Percentiles rank a stretch among this genome's conserved stretches.
Conservation (phyloP, 2,329 filamentous ascomycete species). For the Arthrobotrys sinensis region DNA sequence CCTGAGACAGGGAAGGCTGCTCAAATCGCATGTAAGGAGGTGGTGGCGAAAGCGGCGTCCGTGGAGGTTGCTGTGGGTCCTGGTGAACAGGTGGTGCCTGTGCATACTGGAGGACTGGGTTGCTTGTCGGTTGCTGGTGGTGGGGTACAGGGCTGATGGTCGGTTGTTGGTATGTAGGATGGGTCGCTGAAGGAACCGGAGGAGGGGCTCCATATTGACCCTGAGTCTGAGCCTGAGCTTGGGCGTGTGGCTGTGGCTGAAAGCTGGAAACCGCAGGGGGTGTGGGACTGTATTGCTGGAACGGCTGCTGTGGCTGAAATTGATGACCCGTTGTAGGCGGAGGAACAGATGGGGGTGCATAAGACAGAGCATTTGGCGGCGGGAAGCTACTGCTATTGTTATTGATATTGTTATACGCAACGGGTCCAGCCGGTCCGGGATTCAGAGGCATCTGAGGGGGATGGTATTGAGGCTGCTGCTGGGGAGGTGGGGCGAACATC, state of each 20-base stretch:
- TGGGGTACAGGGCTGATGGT: neutral
- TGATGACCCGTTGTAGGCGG: too few species aligned
- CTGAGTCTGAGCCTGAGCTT: neutral
- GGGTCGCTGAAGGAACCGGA: constrained; percentile 24
- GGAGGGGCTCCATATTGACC: constrained; percentile 20
- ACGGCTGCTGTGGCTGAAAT: neutral
- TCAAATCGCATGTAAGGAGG: constrained; percentile 33
- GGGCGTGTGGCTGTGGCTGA: constrained; percentile 5
- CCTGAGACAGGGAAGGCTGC: neutral
- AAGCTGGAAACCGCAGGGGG: neutral
- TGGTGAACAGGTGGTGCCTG: neutral
- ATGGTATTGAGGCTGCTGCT: constrained; percentile 10
- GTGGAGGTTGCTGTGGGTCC: constrained; percentile 4
- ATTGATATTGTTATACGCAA: too few species aligned
- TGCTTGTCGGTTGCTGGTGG: neutral
- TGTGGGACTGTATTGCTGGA: constrained; percentile 8
- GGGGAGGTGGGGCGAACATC: constrained; percentile 1
- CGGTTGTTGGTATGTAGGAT: constrained; percentile 15
- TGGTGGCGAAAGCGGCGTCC: constrained; percentile 35
- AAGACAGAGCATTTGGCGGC: neutral
- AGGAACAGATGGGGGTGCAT: neutral
- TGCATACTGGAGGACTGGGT: constrained; percentile 18
- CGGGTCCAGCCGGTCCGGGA: neutral
- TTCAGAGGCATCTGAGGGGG: neutral
- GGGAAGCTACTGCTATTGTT: neutral